Evolutionary conservation across 192 early-diverging fungal species (phyloP).

Genomic region (Funneliformis geosporum): DNA sequence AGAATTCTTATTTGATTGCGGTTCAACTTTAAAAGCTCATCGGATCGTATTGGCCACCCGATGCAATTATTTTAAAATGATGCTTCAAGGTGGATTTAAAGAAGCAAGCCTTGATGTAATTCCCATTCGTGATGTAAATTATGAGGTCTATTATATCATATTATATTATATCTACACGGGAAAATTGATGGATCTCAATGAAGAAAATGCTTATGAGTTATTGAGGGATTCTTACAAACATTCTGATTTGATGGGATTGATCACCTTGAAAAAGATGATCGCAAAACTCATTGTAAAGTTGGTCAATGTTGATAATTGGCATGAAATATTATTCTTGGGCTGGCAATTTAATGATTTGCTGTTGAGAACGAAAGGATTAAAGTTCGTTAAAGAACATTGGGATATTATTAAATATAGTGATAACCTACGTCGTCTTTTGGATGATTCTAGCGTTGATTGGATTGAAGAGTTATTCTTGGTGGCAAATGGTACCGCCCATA

Average conservation of each 20-base stretch:
- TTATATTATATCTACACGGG: conserved; percentile 3
- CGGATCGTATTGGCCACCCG: conserved; percentile 2
- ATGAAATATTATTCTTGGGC: conserved; percentile 12
- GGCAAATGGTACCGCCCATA: not conserved
- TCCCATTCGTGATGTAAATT: not conserved
- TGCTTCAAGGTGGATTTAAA: conserved; percentile 2
- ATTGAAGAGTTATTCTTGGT: conserved; percentile 11
- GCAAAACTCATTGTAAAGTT: not conserved
- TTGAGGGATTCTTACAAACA: conserved; percentile 3
- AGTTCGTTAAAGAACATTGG: not conserved
- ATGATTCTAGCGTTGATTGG: not conserved
- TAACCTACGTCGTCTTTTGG: not conserved
- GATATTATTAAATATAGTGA: not conserved
- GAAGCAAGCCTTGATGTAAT: not conserved
- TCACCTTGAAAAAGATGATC: not conserved
- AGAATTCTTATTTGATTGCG: conserved; percentile 25
- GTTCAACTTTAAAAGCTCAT: conserved; percentile 9
- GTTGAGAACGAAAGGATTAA: not conserved
- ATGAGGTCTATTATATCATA: not conserved
- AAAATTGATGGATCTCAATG: not conserved
- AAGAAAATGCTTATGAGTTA: not conserved
- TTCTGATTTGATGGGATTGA: not conserved
- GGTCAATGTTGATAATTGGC: conserved; percentile 8
- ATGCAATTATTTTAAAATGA: not conserved
- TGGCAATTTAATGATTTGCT: conserved; percentile 8